Conservation (phyloP, 2,329 filamentous ascomycete genomes). For the Colletotrichum plurivorum region DNA sequence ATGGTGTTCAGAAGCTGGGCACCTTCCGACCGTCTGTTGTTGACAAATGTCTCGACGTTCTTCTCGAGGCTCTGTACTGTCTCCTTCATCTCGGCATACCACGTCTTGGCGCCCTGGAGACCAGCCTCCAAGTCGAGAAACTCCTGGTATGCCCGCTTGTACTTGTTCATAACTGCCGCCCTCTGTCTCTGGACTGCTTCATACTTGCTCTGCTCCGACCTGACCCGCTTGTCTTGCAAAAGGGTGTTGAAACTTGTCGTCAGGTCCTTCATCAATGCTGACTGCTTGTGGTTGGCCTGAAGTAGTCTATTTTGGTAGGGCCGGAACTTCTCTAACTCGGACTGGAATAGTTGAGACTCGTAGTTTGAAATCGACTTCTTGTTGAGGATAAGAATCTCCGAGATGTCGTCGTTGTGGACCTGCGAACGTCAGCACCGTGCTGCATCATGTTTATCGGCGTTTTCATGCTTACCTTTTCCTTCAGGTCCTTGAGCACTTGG, state of each 20-base stretch:
- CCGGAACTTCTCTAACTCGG: conserved; percentile 97
- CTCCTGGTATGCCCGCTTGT: conserved; percentile 92
- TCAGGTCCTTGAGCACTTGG: conserved; percentile 95
- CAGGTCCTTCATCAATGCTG: conserved; percentile 93
- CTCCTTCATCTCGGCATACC: conserved; percentile 96
- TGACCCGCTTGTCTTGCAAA: conserved; percentile 92
- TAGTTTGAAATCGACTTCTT: conserved; percentile 96
- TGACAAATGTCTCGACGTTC: conserved; percentile 97
- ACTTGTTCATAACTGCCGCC: conserved; percentile 84
- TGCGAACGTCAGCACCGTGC: conserved; percentile 54
- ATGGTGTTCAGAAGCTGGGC: conserved; percentile 91
- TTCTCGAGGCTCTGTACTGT: conserved; percentile 92
- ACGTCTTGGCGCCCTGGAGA: conserved; percentile 87
- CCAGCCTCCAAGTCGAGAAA: conserved; percentile 92
- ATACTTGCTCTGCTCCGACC: conserved; percentile 95
- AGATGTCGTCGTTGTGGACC: conserved; percentile 97
- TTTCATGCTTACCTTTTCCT: conserved; percentile 83
- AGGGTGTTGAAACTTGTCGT: conserved; percentile 89
- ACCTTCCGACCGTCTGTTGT: conserved; percentile 92
- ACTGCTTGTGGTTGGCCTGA: conserved; percentile 96
- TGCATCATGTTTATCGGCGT: neutral
- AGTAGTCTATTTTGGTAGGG: conserved; percentile 92
- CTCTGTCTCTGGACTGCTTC: conserved; percentile 89
- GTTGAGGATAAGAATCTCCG: conserved; percentile 95
- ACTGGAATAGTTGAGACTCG: conserved; percentile 92